Conservation (phyloP, 345 rosid genomes). For the Eucalyptus pauciflora region DNA sequence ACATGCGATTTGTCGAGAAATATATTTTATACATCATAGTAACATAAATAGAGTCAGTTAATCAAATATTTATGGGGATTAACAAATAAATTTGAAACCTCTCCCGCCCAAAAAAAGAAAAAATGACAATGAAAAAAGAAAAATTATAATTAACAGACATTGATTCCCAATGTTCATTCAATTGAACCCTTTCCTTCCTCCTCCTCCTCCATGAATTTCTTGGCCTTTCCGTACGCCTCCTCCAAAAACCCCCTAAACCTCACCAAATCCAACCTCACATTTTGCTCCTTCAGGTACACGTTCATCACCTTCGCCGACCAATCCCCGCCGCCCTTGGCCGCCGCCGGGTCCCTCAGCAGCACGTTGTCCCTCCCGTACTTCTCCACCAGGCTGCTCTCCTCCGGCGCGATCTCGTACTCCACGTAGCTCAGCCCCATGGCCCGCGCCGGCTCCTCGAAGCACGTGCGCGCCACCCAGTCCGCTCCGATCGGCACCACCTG, state of each 20-base stretch:
- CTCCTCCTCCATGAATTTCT: slow-evolving; percentile 2
- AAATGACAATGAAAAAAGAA: background rate
- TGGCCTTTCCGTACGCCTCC: slow-evolving; percentile 1
- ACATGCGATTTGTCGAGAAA: background rate
- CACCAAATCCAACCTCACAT: slow-evolving; percentile 2
- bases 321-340: background rate
- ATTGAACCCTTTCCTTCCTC: background rate
- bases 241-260: background rate
- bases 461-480: slow-evolving; percentile 5
- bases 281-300: slow-evolving; percentile 13
- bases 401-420: slow-evolving; percentile 3
- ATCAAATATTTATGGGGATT: background rate
- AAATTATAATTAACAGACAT: background rate
- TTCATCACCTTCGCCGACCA: background rate
- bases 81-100: background rate
- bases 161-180: background rate
- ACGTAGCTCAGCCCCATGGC: slow-evolving; percentile 18
- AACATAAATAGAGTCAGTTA: no score
- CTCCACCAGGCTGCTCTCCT: slow-evolving; percentile 21
- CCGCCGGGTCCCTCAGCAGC: slow-evolving; percentile 10
- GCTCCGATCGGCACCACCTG: slow-evolving; percentile 23
- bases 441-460: slow-evolving; percentile 6
- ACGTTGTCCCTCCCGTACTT: background rate
- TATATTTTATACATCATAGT: no score
- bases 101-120: background rate